Percentiles rank a stretch among this genome's conserved stretches.
These are phyloP conservation scores for Neurospora sublineolata DNA, from an alignment of 495 filamentous ascomycete genomes.

Conservation along the genomic window DNA sequence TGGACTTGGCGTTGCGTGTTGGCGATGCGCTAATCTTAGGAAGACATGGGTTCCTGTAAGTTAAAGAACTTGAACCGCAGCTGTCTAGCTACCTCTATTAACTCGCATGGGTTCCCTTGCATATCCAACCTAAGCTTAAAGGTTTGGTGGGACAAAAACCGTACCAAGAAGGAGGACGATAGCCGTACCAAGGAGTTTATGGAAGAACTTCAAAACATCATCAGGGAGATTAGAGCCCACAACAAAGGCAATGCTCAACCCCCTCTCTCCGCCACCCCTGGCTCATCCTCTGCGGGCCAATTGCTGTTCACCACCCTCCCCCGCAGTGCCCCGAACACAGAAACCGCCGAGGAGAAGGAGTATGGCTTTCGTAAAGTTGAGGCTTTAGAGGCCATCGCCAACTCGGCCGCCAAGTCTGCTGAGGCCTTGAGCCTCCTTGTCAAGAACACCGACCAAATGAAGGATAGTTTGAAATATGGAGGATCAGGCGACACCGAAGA, in stretches of 20 bases:
- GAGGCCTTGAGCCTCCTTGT: background rate
- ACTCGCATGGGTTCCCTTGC: background rate
- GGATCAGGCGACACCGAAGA: background rate
- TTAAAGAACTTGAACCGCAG: background rate
- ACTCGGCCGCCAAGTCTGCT: background rate
- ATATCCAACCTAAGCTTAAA: background rate
- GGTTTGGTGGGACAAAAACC: background rate
- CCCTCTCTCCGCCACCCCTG: background rate
- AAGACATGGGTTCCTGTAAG: background rate
- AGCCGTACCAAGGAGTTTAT: background rate
- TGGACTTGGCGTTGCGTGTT: background rate
- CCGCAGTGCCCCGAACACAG: background rate
- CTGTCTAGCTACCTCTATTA: background rate
- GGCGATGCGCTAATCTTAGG: background rate
- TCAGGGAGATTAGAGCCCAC: background rate
- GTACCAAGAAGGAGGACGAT: background rate
- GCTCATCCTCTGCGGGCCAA: background rate
- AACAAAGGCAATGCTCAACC: background rate
- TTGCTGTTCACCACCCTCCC: background rate
- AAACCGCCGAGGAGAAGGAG: background rate
- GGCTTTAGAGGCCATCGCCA: background rate
- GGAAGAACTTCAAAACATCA: background rate
- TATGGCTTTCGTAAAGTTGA: background rate
- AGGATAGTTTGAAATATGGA: background rate
- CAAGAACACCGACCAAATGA: background rate